Base-by-base conservation (phyloP, 2,329 filamentous ascomycete genomes). In the Fusarium nurragi region DNA sequence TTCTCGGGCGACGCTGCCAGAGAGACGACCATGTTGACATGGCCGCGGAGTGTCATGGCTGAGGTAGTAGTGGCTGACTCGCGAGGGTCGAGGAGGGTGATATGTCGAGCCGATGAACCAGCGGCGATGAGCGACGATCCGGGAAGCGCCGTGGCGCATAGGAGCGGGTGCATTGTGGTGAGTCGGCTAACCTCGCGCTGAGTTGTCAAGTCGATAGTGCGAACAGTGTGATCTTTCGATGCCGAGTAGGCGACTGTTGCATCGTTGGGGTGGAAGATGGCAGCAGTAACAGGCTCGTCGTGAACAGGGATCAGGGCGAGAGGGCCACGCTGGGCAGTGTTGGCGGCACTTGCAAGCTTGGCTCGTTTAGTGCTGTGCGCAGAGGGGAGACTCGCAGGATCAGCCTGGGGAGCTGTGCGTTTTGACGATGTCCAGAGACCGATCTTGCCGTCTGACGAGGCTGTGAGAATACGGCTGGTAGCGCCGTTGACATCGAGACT, bases 71-170 rank as follows among this genome's bases (percentile, higher is more conserved):
- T 86, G 5, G 93, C 90, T 5, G 89, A 90, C 26, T 87, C 90
- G 50, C 95, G 88, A 5, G 94, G 94, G 76, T 99, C 95, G 68
- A 98, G 87, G n/a, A 99, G 85, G 1, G 93, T 94, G 74, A 99
- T 91, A 79, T 97, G 92, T 54, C 93, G 86, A 21, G 92, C 92
- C 16, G 90, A 90, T 3, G 92, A 97, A 58, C 94, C 95, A 21
- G 92, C 90, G 4, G 87, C 87, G 53, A 90, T 77, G 22, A 88
- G 79, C 64, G 66, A 90, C 79, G 73, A 84, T 79, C 88, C 84
- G 3, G 88, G 87, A 14, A 99, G 81, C 7, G 93, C 89, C 64
- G 88, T 85, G 8, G 97, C 83, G 26, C 90, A 93, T 60, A 97
- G 86, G 9, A 99, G 85, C 1, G 93, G 88, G 77, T 97, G 91